Evolutionary conservation across 805 yeast genomes (phyloP).

Genomic region (Kodamaea lidongshanica): DNA sequence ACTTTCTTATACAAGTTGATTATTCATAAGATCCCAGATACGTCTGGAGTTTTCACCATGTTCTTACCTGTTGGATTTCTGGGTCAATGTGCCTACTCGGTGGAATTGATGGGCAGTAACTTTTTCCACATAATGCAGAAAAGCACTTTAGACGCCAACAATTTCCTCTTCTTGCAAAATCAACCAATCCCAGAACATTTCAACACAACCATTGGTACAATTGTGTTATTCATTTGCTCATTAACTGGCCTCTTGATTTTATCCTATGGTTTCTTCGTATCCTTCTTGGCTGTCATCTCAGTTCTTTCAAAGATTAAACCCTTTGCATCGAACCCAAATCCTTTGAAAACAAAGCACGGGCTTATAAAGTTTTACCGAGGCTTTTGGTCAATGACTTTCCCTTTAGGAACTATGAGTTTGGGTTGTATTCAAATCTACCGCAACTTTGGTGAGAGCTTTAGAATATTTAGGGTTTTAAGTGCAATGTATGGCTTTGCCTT

Average conservation of each 20-base stretch:
- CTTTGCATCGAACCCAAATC: constrained; percentile 26
- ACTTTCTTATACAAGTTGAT: constrained; percentile 57
- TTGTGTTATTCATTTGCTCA: constrained; percentile 11
- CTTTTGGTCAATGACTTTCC: constrained; percentile 85
- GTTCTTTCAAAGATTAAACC: constrained; percentile 39
- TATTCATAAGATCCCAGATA: constrained; percentile 53
- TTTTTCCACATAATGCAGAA: constrained; percentile 17
- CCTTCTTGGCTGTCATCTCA: constrained; percentile 31
- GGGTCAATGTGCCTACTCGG: constrained; percentile 79
- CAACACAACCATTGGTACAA: constrained; percentile 2
- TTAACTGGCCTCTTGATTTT: constrained; percentile 37
- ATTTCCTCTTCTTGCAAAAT: constrained; percentile 3
- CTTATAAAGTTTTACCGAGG: constrained; percentile 17
- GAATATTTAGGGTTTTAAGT: constrained; percentile 57
- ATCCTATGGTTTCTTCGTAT: constrained; percentile 54
- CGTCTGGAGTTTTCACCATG: constrained; percentile 51
- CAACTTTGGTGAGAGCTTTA: constrained; percentile 28
- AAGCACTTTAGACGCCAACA: constrained; percentile 1
- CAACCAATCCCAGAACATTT: constrained; percentile 1
- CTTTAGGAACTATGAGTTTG: constrained; percentile 67
- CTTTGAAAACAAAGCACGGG: constrained; percentile 15
- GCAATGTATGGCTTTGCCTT: constrained; percentile 54
- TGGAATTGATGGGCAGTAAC: constrained; percentile 49
- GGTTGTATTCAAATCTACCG: constrained; percentile 47
- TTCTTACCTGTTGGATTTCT: constrained; percentile 78